Evolutionary conservation across 179 eudicot species (phyloP).

Genomic region (Amaranthus tricolor): DNA sequence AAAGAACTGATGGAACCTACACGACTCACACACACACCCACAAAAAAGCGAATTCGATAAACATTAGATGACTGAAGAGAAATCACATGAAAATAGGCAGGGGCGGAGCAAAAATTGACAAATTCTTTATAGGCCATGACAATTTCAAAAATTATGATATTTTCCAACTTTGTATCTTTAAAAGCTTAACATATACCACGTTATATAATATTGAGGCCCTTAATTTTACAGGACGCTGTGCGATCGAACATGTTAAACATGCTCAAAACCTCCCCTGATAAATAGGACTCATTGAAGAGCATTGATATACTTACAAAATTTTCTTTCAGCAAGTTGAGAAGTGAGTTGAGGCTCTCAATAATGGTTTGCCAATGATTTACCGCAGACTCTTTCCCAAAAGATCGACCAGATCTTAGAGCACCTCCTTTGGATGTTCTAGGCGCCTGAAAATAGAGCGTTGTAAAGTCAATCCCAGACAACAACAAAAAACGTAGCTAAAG

Average conservation of each 20-base stretch:
- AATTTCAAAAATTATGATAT: too few species aligned
- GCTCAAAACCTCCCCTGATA: too few species aligned
- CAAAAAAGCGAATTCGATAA: slow-evolving; percentile 12
- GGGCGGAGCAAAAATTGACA: too few species aligned
- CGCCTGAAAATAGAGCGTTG: slow-evolving; percentile 26
- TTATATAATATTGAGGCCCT: too few species aligned
- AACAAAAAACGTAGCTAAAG: too few species aligned
- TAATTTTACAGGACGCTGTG: too few species aligned
- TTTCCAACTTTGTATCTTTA: too few species aligned
- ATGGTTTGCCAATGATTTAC: slow-evolving; percentile 55
- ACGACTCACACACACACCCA: neutral
- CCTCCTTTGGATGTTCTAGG: slow-evolving; percentile 34
- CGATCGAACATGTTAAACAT: too few species aligned
- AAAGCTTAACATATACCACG: too few species aligned
- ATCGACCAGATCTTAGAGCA: slow-evolving; percentile 39
- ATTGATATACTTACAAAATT: slow-evolving; percentile 54
- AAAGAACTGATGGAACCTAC: slow-evolving; percentile 74
- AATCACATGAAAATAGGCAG: neutral
- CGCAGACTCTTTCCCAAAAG: slow-evolving; percentile 41
- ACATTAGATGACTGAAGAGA: neutral
- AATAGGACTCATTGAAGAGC: too few species aligned
- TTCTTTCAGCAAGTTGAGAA: slow-evolving; percentile 59
- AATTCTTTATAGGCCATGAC: too few species aligned
- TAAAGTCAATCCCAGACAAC: neutral
- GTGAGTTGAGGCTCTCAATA: slow-evolving; percentile 48